Base-by-base conservation (phyloP, 306 rosid species). In the Trifolium subterraneum region DNA sequence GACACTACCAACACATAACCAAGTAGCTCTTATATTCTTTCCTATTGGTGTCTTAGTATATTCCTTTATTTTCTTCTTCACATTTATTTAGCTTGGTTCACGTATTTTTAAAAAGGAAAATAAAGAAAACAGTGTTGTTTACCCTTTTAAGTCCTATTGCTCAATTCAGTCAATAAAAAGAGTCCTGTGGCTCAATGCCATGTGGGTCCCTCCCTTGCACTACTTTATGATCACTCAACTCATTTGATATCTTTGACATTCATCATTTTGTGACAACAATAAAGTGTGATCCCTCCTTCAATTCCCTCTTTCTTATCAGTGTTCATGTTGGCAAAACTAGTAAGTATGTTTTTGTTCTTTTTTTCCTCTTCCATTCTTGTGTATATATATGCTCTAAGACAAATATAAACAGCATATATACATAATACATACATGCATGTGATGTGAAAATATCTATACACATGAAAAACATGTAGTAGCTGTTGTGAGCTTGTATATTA, bases 121-220 rank as follows among this genome's bases (percentile, higher is more conserved):
- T n/a, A 69, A 25, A 50, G n/a, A 22, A 62, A 75, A 72, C 78
- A 47, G 42, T 7, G 31, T 3, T 69, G 18, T 76, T 75, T 45
- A 45, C 63, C 67, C 77, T 51, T 64, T 72, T 80, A 10, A 23
- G 52, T 36, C 78, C 33, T 78, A 51, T 51, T 72, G 45, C 64
- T 52, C 25, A 33, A 11, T 78, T 36, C 39, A 36, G 39, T 36
- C 39, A 36, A 36, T 7, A 7, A 35, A 36, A 36, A 36, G 0
- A 7, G 39, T 36, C 78, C 35, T 78, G 58, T 51, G 69, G 39
- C 64, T 60, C 31, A 33, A 11, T 78, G 88, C 68, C 61, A 64
- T 61, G 90, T 90, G 93, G 96, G 87, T 35, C 90, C 93, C 87
- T 77, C 85, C 90, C 84, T 74, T 70, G 72, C 88, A 78, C 82